Base-by-base conservation (phyloP, 192 early-diverging fungal species). In the Funneliformis geosporum region DNA sequence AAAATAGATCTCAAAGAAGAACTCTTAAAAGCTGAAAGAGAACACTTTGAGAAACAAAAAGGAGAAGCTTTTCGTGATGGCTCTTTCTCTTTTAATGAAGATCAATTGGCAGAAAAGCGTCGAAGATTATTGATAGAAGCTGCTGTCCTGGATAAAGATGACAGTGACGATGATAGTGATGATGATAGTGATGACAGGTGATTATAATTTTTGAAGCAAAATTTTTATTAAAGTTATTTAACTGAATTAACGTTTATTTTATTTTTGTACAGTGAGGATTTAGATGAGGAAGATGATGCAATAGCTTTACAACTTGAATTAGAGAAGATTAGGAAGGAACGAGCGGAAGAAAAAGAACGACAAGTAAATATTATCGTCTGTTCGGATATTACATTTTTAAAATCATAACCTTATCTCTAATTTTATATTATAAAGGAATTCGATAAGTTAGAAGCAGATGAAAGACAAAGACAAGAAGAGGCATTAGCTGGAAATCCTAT, bases 241-340 rank as follows among this genome's bases (percentile, higher is more conserved):
- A 28, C 67, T 47, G 16, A 27, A 46, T 21, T 47, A 80, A 28
- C 66, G 72, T 62, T 82, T 61, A 59, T 27, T 42, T 43, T 39
- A 27, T 50, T 79, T 64, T 77, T 75, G 11, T 25, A 72, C 16
- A 25, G 85, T 40, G 88, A 87, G 42, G 85, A 86, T 68, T 90
- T 92, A 65, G 94, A 96, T 10, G 92, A 94, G 50, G 96, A 98
- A 70, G 97, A 99, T 80, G 95, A 98, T 80, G 92, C 94, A 6
- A 94, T 90, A 38, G 92, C 96, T 83, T 81, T 99, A 72, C 76
- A 94, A 80, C 86, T 88, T n/a, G 93, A 94, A 80, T 82, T 95
- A 33, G 90, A 95, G 84, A 97, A 98, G 84, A 99, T 99, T 70
- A 95, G 96, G 80, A 89, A 90, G 46, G 96, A 99, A 81, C 88